These are phyloP conservation scores for Dothidotthia symphoricarpi DNA, from an alignment of 2,329 filamentous ascomycete genomes.

Conservation along the genomic window DNA sequence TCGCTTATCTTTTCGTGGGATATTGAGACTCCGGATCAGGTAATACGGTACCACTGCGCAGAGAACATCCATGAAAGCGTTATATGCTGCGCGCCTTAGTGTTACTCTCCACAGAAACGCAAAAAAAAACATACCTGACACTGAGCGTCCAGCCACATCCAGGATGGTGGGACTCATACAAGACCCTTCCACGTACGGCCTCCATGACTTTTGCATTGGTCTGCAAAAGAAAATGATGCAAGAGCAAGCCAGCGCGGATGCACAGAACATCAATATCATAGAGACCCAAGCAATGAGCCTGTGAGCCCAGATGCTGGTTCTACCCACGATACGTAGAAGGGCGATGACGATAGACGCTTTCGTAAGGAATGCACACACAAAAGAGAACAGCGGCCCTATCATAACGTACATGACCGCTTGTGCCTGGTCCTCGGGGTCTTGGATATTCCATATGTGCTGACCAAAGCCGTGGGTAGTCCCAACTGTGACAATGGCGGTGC, in stretches of 20 bases:
- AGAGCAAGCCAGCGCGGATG: background rate
- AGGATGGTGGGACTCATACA: constrained; percentile 3
- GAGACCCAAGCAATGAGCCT: no score
- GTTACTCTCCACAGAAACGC: background rate
- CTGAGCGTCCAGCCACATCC: background rate
- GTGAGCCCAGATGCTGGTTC: background rate
- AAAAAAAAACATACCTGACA: background rate
- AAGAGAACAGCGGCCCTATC: constrained; percentile 4
- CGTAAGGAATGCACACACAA: constrained; percentile 5
- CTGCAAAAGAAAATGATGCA: constrained; percentile 7
- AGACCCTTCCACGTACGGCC: constrained; percentile 1
- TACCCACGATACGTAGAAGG: constrained; percentile 5
- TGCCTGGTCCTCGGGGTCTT: constrained; percentile 3
- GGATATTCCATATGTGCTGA: constrained; percentile 5
- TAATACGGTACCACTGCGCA: constrained; percentile 4
- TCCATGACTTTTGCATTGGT: constrained; percentile 7
- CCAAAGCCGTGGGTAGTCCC: constrained; percentile 7
- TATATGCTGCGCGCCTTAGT: constrained; percentile 1
- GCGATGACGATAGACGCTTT: constrained; percentile 5
- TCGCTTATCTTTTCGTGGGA: constrained; percentile 4
- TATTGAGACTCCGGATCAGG: constrained; percentile 2
- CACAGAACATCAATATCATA: background rate
- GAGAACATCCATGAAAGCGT: constrained; percentile 5
- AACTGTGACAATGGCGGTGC: constrained; percentile 5
- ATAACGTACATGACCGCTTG: constrained; percentile 5